Percentiles rank a stretch among this genome's conserved stretches.
These are phyloP conservation scores for Sporothrix inflata DNA, from an alignment of 2,329 filamentous ascomycete genomes.

Conservation along the genomic window DNA sequence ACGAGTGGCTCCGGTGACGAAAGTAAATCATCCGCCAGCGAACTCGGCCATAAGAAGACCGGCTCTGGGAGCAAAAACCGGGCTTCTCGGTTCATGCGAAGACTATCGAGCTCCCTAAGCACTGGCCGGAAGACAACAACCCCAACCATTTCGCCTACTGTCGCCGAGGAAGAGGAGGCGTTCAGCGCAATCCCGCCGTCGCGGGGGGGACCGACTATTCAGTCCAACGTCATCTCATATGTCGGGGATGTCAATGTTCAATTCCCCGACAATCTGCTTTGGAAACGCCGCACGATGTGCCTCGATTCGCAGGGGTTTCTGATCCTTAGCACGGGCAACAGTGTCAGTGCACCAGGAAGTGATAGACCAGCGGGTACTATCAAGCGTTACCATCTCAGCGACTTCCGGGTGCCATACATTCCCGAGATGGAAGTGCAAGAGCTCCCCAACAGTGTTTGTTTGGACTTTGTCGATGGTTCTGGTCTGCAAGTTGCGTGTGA, in stretches of 20 bases:
- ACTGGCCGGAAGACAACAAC: slow-evolving; percentile 51
- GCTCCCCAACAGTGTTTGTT: slow-evolving; percentile 78
- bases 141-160: slow-evolving; percentile 54
- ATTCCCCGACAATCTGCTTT: slow-evolving; percentile 92
- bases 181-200: slow-evolving; percentile 31
- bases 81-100: slow-evolving; percentile 61
- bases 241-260: slow-evolving; percentile 95
- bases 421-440: slow-evolving; percentile 93
- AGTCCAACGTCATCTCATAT: slow-evolving; percentile 60
- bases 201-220: slow-evolving; percentile 34
- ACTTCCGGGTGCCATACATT: slow-evolving; percentile 77
- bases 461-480: slow-evolving; percentile 65
- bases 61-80: slow-evolving; percentile 49
- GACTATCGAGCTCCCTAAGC: slow-evolving; percentile 58
- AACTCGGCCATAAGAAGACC: slow-evolving; percentile 40
- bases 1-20: slow-evolving; percentile 52
- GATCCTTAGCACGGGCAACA: slow-evolving; percentile 72
- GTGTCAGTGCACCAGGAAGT: slow-evolving; percentile 50
- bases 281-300: slow-evolving; percentile 90
- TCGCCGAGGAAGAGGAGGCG: slow-evolving; percentile 53
- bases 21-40: slow-evolving; percentile 45
- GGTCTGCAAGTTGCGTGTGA: slow-evolving; percentile 66
- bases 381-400: slow-evolving; percentile 82
- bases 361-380: slow-evolving; percentile 53
- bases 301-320: slow-evolving; percentile 84